phyloP scores from a whole-genome alignment of 2,329 filamentous ascomycete species.

The Hypoxylon sp. region DNA sequence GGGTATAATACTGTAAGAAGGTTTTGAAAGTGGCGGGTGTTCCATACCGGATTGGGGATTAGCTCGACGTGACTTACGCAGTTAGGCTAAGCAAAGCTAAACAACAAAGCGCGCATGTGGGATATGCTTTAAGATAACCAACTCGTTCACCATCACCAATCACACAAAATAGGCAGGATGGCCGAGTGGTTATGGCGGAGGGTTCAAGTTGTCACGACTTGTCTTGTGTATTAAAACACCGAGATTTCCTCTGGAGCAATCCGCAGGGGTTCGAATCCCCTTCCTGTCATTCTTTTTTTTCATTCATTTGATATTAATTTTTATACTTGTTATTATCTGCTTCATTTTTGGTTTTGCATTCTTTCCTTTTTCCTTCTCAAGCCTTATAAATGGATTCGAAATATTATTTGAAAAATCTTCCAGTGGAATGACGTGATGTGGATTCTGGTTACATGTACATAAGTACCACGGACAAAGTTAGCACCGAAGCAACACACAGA shows the following conservation, averaged over 20 bases:
- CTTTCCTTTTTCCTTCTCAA: not conserved
- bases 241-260: conserved; percentile 24
- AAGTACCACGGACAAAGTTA: conserved; percentile 1
- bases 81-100: too few relatives aligned
- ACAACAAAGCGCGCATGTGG: not conserved
- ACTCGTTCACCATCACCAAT: not conserved
- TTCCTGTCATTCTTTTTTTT: conserved; percentile 7
- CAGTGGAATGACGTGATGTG: conserved; percentile 23
- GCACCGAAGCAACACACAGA: not conserved
- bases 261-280: conserved; percentile 29
- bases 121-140: not conserved
- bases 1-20: not conserved
- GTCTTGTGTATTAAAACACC: conserved; percentile 5
- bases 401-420: too few relatives aligned
- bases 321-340: not conserved
- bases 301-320: not conserved
- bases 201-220: conserved; percentile 17
- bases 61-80: not conserved
- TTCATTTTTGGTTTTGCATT: not conserved
- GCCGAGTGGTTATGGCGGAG: conserved; percentile 17
- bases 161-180: not conserved
- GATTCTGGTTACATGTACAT: not conserved
- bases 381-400: not conserved
- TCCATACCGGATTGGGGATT: not conserved
- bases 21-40: not conserved